Conservation (phyloP, 2,329 filamentous ascomycete species). For the Gremmenia infestans region DNA sequence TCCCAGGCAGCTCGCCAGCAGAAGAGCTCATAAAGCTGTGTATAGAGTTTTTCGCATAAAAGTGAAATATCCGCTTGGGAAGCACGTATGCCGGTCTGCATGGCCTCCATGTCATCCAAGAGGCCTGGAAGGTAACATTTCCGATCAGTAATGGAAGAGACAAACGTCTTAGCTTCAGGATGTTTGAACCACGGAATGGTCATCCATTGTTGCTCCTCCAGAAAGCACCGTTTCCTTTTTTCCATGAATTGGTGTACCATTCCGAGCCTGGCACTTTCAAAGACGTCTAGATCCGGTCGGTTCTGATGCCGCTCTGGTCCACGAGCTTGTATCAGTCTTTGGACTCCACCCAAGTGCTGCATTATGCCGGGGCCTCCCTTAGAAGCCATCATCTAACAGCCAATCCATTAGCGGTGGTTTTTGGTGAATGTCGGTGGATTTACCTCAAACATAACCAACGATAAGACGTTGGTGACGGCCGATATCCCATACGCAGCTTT, state of each 20-base stretch:
- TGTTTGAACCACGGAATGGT: constrained; percentile 13
- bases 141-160: constrained; percentile 4
- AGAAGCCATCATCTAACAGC: constrained; percentile 12
- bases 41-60: constrained; percentile 1
- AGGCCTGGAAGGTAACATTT: constrained; percentile 8
- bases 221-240: constrained; percentile 10
- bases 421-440: not conserved
- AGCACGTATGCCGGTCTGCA: constrained; percentile 1
- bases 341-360: constrained; percentile 11
- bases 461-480: constrained; percentile 11
- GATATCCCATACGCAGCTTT: constrained; percentile 3
- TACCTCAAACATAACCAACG: constrained; percentile 14
- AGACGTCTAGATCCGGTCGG: constrained; percentile 7
- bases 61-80: constrained; percentile 2
- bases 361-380: constrained; percentile 5
- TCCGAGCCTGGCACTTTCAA: constrained; percentile 6
- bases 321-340: constrained; percentile 9
- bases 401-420: not conserved
- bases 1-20: constrained; percentile 11
- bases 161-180: constrained; percentile 8
- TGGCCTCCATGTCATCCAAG: constrained; percentile 12
- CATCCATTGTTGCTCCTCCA: constrained; percentile 8
- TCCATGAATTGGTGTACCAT: constrained; percentile 10
- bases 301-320: constrained; percentile 12
- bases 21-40: constrained; percentile 5